These are phyloP conservation scores for Clonostachys sp. DNA, from an alignment of 2,329 filamentous ascomycete genomes.

Conservation along the genomic window DNA sequence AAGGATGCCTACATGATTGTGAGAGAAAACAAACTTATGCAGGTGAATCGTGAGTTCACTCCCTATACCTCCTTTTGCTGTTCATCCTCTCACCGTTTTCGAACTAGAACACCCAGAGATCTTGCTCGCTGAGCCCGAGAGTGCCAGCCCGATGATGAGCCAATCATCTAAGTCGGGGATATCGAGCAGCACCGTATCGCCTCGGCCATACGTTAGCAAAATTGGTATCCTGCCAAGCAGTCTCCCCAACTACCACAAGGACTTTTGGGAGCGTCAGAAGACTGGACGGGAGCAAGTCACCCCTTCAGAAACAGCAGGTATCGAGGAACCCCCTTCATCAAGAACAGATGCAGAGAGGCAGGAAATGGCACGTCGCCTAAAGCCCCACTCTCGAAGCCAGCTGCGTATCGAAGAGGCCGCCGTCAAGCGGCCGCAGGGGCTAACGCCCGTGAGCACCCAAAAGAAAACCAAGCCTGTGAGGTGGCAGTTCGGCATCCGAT, in stretches of 20 bases:
- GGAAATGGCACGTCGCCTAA: slow-evolving; percentile 74
- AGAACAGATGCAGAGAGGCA: slow-evolving; percentile 72
- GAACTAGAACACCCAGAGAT: slow-evolving; percentile 25
- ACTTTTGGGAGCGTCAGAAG: slow-evolving; percentile 74
- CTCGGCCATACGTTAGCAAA: slow-evolving; percentile 68
- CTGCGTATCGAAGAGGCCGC: slow-evolving; percentile 62
- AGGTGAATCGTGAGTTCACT: slow-evolving; percentile 72
- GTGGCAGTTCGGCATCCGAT: slow-evolving; percentile 98
- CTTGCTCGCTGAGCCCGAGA: slow-evolving; percentile 26
- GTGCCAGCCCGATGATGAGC: slow-evolving; percentile 45
- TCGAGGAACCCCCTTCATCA: slow-evolving; percentile 42
- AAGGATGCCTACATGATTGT: slow-evolving; percentile 99
- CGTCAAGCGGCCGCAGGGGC: slow-evolving; percentile 49
- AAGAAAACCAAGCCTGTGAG: slow-evolving; percentile 79
- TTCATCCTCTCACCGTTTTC: slow-evolving; percentile 1
- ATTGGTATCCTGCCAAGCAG: slow-evolving; percentile 90
- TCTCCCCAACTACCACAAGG: slow-evolving; percentile 83
- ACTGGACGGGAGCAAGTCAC: slow-evolving; percentile 41
- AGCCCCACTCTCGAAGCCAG: slow-evolving; percentile 75
- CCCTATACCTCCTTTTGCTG: no score
- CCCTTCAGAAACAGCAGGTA: slow-evolving; percentile 33
- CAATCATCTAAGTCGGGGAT: slow-evolving; percentile 51
- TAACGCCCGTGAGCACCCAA: slow-evolving; percentile 57
- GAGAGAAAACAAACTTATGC: slow-evolving; percentile 96
- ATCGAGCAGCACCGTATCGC: slow-evolving; percentile 41